These are phyloP conservation scores for Russula foetens DNA, from an alignment of 768 basidiomycete species.

Conservation along the genomic window DNA sequence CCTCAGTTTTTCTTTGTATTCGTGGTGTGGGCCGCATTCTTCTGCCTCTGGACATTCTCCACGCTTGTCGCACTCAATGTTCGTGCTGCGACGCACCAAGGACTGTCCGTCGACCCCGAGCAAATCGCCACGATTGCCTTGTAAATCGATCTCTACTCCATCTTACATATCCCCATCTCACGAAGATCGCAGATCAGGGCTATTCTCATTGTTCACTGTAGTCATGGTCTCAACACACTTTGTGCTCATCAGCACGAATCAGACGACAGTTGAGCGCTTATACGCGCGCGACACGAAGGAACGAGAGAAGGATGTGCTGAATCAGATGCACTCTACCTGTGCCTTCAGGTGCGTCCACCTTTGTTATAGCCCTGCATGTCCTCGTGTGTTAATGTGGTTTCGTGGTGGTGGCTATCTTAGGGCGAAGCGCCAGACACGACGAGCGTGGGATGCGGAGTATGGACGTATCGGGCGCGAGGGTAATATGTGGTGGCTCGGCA, in stretches of 20 bases:
- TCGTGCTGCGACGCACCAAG: constrained; percentile 22
- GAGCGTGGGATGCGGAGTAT: constrained; percentile 75
- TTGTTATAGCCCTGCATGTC: not conserved
- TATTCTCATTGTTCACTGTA: constrained; percentile 67
- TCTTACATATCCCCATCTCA: not conserved
- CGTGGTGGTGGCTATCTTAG: constrained; percentile 28
- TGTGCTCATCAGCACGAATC: constrained; percentile 49
- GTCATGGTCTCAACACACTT: constrained; percentile 52
- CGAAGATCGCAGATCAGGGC: constrained; percentile 39
- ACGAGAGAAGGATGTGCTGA: constrained; percentile 47
- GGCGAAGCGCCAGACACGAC: constrained; percentile 37
- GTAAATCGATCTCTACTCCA: constrained; percentile 36
- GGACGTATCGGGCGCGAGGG: constrained; percentile 68
- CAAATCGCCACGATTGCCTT: constrained; percentile 64
- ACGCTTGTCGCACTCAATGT: constrained; percentile 51
- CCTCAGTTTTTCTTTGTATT: constrained; percentile 80
- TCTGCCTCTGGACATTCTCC: constrained; percentile 53
- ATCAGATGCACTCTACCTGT: constrained; percentile 45
- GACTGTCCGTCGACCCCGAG: constrained; percentile 48
- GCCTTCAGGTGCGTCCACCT: constrained; percentile 40
- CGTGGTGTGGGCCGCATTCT: constrained; percentile 50
- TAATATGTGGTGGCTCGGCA: constrained; percentile 82
- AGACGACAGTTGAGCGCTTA: constrained; percentile 80
- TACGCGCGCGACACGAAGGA: constrained; percentile 50
- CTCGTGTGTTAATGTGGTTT: not conserved